Evolutionary conservation across 2,329 filamentous ascomycete genomes (phyloP).

Genomic region (Bipolaris victoriae): DNA sequence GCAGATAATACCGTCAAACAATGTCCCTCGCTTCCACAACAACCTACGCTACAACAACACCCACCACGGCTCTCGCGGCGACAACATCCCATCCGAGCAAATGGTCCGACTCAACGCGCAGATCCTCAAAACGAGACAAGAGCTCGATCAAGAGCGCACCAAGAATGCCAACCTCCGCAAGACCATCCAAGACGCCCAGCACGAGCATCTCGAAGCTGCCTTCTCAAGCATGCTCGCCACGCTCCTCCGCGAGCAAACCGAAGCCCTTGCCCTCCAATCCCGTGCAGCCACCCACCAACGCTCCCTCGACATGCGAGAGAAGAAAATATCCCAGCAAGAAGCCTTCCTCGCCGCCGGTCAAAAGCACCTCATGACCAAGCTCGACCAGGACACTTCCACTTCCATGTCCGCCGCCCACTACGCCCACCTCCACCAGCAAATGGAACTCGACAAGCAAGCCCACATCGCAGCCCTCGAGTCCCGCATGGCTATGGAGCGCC

Average conservation of each 20-base stretch:
- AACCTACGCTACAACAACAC: slow-evolving; percentile 5
- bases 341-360: slow-evolving; percentile 31
- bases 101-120: slow-evolving; percentile 15
- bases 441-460: slow-evolving; percentile 10
- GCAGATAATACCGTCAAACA: not conserved
- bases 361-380: slow-evolving; percentile 21
- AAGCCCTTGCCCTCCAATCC: slow-evolving; percentile 15
- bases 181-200: slow-evolving; percentile 14
- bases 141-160: slow-evolving; percentile 25
- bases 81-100: slow-evolving; percentile 15
- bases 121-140: slow-evolving; percentile 20
- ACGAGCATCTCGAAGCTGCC: slow-evolving; percentile 13
- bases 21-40: not conserved
- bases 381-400: slow-evolving; percentile 17
- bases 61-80: not conserved
- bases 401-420: slow-evolving; percentile 17
- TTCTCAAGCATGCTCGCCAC: slow-evolving; percentile 16
- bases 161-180: slow-evolving; percentile 13
- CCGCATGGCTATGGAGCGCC: slow-evolving; percentile 8
- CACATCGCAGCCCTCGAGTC: slow-evolving; percentile 7
- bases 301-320: slow-evolving; percentile 19
- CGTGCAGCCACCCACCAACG: slow-evolving; percentile 16
- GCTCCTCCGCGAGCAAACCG: slow-evolving; percentile 25
- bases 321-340: slow-evolving; percentile 25
- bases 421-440: slow-evolving; percentile 12